Percentiles rank a stretch among this genome's conserved stretches.
Evolutionary conservation across 2,329 filamentous ascomycete genomes (phyloP).

Genomic region (Sarocladium brachiariae): DNA sequence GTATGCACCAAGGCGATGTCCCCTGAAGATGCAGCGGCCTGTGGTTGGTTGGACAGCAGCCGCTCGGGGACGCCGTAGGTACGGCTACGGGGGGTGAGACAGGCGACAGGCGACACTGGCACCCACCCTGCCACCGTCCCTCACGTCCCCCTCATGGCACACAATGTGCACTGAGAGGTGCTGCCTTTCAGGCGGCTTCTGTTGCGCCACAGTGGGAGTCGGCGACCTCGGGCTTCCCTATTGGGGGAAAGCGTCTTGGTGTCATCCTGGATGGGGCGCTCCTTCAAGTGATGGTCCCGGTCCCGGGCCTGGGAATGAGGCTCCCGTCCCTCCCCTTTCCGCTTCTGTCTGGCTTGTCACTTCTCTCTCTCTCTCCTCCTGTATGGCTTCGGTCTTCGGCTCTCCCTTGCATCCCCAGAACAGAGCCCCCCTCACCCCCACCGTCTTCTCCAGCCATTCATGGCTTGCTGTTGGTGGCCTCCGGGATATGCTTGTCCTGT

Average conservation of each 20-base stretch:
- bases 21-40: not conserved
- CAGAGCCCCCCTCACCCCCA: no score
- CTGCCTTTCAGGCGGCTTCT: not conserved
- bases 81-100: conserved; percentile 5
- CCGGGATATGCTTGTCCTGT: no score
- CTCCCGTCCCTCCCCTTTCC: not conserved
- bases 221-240: conserved; percentile 7
- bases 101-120: no score
- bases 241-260: not conserved
- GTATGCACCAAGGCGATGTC: not conserved
- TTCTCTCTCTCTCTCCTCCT: conserved; percentile 35
- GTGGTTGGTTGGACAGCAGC: not conserved
- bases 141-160: not conserved
- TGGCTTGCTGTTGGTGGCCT: conserved; percentile 36
- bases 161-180: not conserved
- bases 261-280: not conserved
- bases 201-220: not conserved
- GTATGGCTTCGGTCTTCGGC: no score
- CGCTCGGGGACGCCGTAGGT: conserved; percentile 7
- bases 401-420: conserved; percentile 2
- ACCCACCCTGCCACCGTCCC: not conserved
- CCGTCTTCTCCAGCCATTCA: no score
- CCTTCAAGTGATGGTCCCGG: no score
- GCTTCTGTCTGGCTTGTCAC: conserved; percentile 31
- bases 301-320: conserved; percentile 1